Conservation (phyloP, 2,329 filamentous ascomycete species). For the Pseudopithomyces chartarum region DNA sequence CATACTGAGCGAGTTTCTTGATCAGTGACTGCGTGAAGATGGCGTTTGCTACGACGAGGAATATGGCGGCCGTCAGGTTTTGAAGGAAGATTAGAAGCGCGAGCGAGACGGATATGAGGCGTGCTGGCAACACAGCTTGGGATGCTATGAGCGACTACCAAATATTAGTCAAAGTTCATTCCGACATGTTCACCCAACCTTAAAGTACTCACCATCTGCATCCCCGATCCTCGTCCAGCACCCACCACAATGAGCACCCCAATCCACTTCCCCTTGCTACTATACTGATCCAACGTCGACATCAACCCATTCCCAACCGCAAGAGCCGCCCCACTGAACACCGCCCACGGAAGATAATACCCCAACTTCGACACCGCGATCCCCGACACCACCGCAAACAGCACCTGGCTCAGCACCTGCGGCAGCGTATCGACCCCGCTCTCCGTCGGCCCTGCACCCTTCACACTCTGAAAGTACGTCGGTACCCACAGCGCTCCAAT, state of each 20-base stretch:
- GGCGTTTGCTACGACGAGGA: conserved; percentile 33
- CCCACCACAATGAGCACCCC: conserved; percentile 35
- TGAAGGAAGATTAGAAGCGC: conserved; percentile 44
- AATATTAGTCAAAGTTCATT: too few species aligned
- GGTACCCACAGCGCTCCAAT: conserved; percentile 27
- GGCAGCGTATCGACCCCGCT: conserved; percentile 49
- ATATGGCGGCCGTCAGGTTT: conserved; percentile 39
- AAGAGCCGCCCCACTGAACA: conserved; percentile 36
- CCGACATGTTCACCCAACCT: too few species aligned
- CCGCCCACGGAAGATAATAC: conserved; percentile 36
- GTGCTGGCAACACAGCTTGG: conserved; percentile 32
- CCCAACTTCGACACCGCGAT: conserved; percentile 25
- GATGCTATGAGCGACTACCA: conserved; percentile 34
- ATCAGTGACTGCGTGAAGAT: conserved; percentile 32
- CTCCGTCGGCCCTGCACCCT: conserved; percentile 39
- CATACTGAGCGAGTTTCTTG: conserved; percentile 20
- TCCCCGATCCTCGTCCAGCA: conserved; percentile 26
- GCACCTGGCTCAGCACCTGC: conserved; percentile 33
- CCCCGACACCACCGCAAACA: conserved; percentile 25
- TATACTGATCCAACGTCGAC: conserved; percentile 43
- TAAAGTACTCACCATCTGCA: conserved; percentile 27
- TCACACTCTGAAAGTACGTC: conserved; percentile 51
- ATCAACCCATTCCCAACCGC: conserved; percentile 49
- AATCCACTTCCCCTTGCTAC: conserved; percentile 34
- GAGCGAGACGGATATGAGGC: conserved; percentile 36